Evolutionary conservation across 768 basidiomycete species (phyloP).

Genomic region (Hypholoma sublateritium): DNA sequence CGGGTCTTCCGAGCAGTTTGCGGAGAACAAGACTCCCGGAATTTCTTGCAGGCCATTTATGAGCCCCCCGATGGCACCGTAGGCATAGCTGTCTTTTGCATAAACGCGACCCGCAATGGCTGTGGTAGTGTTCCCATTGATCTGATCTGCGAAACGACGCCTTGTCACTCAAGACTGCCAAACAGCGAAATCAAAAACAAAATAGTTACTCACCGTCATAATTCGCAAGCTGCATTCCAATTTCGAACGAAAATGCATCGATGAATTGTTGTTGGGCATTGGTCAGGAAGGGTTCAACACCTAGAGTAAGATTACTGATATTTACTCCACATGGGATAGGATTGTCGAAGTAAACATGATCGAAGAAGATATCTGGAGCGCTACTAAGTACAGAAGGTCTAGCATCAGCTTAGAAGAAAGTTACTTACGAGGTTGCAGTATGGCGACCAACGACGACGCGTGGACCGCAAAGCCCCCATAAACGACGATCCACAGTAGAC

Average conservation of each 20-base stretch:
- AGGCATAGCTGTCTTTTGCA: slow-evolving; percentile 7
- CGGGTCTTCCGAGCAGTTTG: slow-evolving; percentile 1
- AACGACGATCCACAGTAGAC: not conserved
- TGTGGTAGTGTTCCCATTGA: slow-evolving; percentile 1
- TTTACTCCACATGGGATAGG: not conserved
- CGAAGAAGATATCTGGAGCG: slow-evolving; percentile 2
- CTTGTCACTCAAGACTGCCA: not conserved
- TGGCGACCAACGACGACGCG: slow-evolving; percentile 8
- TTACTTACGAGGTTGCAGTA: slow-evolving; percentile 5
- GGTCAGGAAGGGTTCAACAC: not conserved
- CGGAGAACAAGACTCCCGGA: slow-evolving; percentile 1
- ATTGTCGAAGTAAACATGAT: not conserved
- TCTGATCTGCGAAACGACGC: not conserved
- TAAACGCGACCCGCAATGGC: slow-evolving; percentile 1
- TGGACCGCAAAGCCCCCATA: slow-evolving; percentile 5
- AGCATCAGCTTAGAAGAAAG: not conserved
- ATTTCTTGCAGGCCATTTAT: slow-evolving; percentile 5
- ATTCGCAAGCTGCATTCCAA: not conserved
- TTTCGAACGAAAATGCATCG: slow-evolving; percentile 1
- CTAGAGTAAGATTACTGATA: not conserved
- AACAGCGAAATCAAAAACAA: not conserved
- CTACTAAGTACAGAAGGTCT: not conserved
- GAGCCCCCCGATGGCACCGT: slow-evolving; percentile 4
- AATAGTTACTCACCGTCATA: slow-evolving; percentile 2
- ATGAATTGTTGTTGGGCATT: not conserved